Conservation (phyloP, 805 yeast species). For the Starmerella kuoi region DNA sequence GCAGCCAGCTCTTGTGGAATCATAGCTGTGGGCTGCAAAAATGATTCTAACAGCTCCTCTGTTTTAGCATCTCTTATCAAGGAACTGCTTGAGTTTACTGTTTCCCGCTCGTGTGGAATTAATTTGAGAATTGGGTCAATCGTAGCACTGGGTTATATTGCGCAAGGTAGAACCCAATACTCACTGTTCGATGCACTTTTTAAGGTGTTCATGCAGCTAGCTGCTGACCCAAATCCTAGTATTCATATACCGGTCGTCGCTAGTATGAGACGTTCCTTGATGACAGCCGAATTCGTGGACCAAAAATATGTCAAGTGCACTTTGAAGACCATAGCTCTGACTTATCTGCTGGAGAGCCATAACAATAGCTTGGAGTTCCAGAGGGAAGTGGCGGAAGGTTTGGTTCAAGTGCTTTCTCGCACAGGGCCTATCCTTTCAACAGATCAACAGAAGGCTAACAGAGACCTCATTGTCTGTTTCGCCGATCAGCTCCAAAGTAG, state of each 20-base stretch:
- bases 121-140: conserved; percentile 48
- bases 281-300: conserved; percentile 41
- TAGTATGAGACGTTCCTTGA: conserved; percentile 45
- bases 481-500: conserved; percentile 28
- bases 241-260: conserved; percentile 65
- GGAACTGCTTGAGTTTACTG: conserved; percentile 50
- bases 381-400: conserved; percentile 35
- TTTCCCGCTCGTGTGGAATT: conserved; percentile 48
- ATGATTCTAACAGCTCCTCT: conserved; percentile 8
- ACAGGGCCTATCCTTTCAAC: conserved; percentile 41
- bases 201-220: conserved; percentile 36
- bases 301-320: conserved; percentile 35
- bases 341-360: conserved; percentile 39
- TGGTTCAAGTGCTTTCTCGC: conserved; percentile 29
- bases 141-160: conserved; percentile 38
- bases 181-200: conserved; percentile 12
- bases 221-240: conserved; percentile 71
- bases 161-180: conserved; percentile 26
- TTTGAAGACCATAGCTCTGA: conserved; percentile 31
- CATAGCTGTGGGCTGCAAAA: conserved; percentile 28
- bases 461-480: conserved; percentile 22
- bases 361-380: conserved; percentile 38
- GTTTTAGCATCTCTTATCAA: conserved; percentile 33
- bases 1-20: conserved; percentile 52
- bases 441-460: conserved; percentile 20